These are phyloP conservation scores for Thalassiosira sp. DNA, from an alignment of 352 stramenopile genomes.

Conservation along the genomic window DNA sequence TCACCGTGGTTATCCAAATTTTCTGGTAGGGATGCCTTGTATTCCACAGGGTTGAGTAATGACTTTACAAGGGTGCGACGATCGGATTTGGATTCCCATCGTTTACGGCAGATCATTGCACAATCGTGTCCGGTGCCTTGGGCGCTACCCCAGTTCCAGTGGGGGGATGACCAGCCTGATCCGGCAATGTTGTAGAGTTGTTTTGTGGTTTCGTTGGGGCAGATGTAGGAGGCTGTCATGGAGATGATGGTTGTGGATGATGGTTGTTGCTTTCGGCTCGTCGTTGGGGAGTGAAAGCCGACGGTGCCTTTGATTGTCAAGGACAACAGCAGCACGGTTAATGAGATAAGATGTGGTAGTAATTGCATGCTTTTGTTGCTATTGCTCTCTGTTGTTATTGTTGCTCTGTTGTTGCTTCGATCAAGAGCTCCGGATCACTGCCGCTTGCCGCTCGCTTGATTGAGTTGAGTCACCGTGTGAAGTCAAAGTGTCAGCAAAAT, in stretches of 20 bases:
- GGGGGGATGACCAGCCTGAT: slow-evolving; percentile 68
- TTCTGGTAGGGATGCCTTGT: slow-evolving; percentile 13
- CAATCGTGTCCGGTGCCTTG: slow-evolving; percentile 79
- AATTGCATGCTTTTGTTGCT: background rate
- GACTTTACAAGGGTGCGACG: slow-evolving; percentile 56
- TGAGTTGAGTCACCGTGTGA: too few species aligned
- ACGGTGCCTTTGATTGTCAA: background rate
- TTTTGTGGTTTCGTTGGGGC: slow-evolving; percentile 25
- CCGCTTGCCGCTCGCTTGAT: too few species aligned
- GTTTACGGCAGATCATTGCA: slow-evolving; percentile 69
- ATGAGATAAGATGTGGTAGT: background rate
- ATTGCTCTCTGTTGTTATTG: background rate
- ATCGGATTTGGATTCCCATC: slow-evolving; percentile 42
- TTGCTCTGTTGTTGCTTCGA: too few species aligned
- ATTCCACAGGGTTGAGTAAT: slow-evolving; percentile 46
- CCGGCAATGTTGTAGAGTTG: slow-evolving; percentile 72
- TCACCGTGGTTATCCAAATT: too few species aligned
- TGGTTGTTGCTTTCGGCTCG: background rate
- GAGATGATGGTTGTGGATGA: background rate
- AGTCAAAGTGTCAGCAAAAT: too few species aligned
- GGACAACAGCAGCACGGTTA: background rate
- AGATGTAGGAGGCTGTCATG: slow-evolving; percentile 13
- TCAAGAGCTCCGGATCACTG: too few species aligned
- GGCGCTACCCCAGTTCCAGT: slow-evolving; percentile 82
- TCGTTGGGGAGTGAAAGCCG: background rate